Conservation (phyloP, 768 basidiomycete genomes). For the Kondoa subrosea region DNA sequence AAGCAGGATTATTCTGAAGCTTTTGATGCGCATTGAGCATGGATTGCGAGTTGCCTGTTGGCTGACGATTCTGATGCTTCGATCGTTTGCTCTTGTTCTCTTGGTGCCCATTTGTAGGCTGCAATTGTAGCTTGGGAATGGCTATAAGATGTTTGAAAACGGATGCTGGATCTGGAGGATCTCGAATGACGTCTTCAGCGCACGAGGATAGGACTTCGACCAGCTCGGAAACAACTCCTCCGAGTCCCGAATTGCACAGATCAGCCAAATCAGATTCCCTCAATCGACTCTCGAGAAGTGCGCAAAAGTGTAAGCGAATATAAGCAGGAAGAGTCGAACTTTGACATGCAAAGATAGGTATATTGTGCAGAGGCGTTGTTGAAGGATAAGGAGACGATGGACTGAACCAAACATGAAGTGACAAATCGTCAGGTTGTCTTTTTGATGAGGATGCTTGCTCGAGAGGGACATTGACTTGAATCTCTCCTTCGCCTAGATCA, state of each 20-base stretch:
- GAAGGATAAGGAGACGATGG: not conserved
- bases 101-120: constrained; percentile 8
- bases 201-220: constrained; percentile 49
- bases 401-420: not conserved
- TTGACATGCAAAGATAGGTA: constrained; percentile 31
- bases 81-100: constrained; percentile 4
- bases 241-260: constrained; percentile 49
- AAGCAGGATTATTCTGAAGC: constrained; percentile 34
- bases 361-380: not conserved
- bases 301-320: constrained; percentile 63
- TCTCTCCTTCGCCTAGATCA: constrained; percentile 23
- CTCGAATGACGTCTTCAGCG: constrained; percentile 44
- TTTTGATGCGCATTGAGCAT: not conserved
- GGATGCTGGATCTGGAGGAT: constrained; percentile 56
- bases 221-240: constrained; percentile 50
- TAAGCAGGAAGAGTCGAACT: constrained; percentile 57
- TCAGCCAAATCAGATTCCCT: constrained; percentile 37
- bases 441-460: constrained; percentile 2
- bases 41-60: not conserved
- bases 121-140: not conserved
- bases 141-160: constrained; percentile 45
- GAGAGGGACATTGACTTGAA: constrained; percentile 27
- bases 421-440: constrained; percentile 15
- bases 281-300: constrained; percentile 45
- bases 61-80: constrained; percentile 11